phyloP scores from a whole-genome alignment of 2,329 filamentous ascomycete genomes.

The Metarhizium brunneum region DNA sequence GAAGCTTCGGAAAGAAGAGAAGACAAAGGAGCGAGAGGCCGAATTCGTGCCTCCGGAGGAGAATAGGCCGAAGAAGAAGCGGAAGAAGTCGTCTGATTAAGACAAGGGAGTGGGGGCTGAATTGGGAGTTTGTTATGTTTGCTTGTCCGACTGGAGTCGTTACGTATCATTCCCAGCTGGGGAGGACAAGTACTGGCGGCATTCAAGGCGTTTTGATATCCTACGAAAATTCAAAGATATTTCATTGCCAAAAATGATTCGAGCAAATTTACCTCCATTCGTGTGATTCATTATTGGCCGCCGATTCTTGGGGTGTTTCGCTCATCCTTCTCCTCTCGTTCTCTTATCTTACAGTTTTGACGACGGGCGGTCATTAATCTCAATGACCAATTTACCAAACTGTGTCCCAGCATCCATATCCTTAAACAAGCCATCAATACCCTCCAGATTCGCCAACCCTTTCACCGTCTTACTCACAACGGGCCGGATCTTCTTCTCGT shows the following conservation, averaged over 20 bases:
- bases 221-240: constrained; percentile 7
- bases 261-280: neutral
- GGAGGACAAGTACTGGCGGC: constrained; percentile 2
- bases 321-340: neutral
- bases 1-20: constrained; percentile 79
- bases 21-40: constrained; percentile 72
- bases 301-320: neutral
- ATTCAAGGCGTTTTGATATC: constrained; percentile 9
- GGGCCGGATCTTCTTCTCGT: constrained; percentile 61
- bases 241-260: neutral
- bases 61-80: constrained; percentile 53
- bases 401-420: constrained; percentile 81
- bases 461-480: constrained; percentile 66
- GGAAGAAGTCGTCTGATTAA: constrained; percentile 41
- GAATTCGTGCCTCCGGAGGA: constrained; percentile 87
- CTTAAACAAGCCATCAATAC: constrained; percentile 70
- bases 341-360: constrained; percentile 29
- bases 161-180: neutral
- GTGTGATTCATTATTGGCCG: neutral
- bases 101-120: neutral
- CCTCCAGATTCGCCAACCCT: constrained; percentile 66
- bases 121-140: neutral
- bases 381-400: constrained; percentile 86
- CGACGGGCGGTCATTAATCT: constrained; percentile 38
- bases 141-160: neutral